A percentile compares a stretch with the other conserved stretches of the same genome.
Evolutionary conservation across 75 land plant genomes (phyloP).

Genomic region (Cunninghamia lanceolata): DNA sequence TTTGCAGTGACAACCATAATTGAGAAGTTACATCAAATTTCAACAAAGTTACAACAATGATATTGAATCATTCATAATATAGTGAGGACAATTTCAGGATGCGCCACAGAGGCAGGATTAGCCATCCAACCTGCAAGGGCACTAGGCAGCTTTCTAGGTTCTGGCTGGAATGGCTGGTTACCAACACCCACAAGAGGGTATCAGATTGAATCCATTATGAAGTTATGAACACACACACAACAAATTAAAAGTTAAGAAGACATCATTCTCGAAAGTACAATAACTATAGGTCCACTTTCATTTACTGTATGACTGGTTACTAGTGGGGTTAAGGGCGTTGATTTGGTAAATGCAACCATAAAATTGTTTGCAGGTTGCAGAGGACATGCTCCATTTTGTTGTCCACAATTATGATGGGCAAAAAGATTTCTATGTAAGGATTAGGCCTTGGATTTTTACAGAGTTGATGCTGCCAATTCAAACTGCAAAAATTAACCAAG

Average conservation of each 20-base stretch:
- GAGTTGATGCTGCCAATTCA: conserved; percentile 41
- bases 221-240: neutral
- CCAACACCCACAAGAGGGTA: conserved; percentile 13
- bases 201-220: neutral
- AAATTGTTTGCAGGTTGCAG: conserved; percentile 30
- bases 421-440: conserved; percentile 32
- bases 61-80: neutral
- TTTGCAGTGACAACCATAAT: neutral
- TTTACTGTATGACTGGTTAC: conserved; percentile 17
- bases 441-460: conserved; percentile 33
- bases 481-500: conserved; percentile 14
- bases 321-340: conserved; percentile 14
- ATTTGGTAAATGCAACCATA: conserved; percentile 14
- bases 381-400: conserved; percentile 32
- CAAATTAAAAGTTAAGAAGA: neutral
- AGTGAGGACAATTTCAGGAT: conserved; percentile 24
- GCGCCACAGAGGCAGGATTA: conserved; percentile 55
- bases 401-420: conserved; percentile 36
- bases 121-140: conserved; percentile 87
- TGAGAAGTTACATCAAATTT: neutral
- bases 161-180: conserved; percentile 68
- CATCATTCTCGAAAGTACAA: neutral
- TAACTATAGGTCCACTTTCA: neutral
- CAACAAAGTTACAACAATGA: neutral
- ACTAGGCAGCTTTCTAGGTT: conserved; percentile 44